Base-by-base conservation (phyloP, 108 stramenopile species). In the Nitzschia inconspicua region DNA sequence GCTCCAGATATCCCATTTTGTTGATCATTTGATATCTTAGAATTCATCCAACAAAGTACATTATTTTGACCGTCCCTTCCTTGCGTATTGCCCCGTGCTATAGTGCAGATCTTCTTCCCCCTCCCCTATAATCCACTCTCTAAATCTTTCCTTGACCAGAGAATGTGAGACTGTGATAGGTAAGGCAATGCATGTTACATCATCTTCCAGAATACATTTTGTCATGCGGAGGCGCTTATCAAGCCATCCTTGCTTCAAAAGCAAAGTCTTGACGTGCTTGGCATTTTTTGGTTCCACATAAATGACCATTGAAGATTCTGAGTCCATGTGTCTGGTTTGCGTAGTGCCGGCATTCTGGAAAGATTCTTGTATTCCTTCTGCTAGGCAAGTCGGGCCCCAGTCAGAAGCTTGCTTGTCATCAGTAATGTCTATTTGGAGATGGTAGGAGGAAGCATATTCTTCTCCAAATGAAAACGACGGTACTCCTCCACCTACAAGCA, bases 401-500 rank as follows among this genome's bases (percentile, higher is more conserved):
- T 11, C 2, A 31, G 50, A 31, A 7, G 20, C 27, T 16, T 27
- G 50, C 9, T 8, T 26, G 19, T 9, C 34, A 31, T 34, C 20
- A 28, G 51, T 16, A 28, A 18, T 30, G 23, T 13, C 20, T 16
- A 19, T 35, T 34, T n/a, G 32, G 27, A 35, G 3, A 27, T 36
- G 53, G 26, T 36, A 13, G 53, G 53, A 54, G 14, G 57, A 46
- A 14, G 85, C 78, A 70, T 78, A 88, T 8, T 54, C 66, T 30
- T 76, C 76, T 9, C 86, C 88, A 78, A 93, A 93, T 4, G 86
- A 84, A 79, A 93, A 89, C 3, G 79, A 73, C 8, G 77, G 57
- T n/a, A 84, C 83, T 3, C 88, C 91, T 25, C 91, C 88, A 2
- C 90, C 90, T 47, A 86, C 43, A 2, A 75, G 29, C 1, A 75